A percentile compares a stretch with the other conserved stretches of the same genome.
phyloP scores from a whole-genome alignment of 2,329 filamentous ascomycete species.

The Aspergillus tanneri region DNA sequence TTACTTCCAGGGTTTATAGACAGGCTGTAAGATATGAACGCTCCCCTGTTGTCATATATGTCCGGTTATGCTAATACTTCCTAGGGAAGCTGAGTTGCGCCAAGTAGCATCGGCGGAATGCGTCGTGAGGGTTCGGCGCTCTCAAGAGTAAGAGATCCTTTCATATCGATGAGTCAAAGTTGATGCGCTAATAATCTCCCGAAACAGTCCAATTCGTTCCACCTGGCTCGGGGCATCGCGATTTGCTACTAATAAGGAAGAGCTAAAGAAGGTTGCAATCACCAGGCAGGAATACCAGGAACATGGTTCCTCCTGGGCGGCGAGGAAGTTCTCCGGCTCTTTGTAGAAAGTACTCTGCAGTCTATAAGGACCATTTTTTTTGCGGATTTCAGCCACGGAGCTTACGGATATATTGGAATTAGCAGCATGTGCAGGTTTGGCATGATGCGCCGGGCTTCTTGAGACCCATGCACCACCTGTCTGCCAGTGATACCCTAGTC shows the following conservation, averaged over 20 bases:
- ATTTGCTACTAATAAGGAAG: conserved; percentile 67
- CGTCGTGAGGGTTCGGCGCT: conserved; percentile 68
- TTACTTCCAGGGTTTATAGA: conserved; percentile 78
- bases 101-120: conserved; percentile 73
- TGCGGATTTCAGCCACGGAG: no score
- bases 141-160: conserved; percentile 54
- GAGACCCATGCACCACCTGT: no score
- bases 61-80: conserved; percentile 22
- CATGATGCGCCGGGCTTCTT: no score
- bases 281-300: conserved; percentile 90
- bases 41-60: background rate
- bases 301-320: conserved; percentile 71
- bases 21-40: conserved; percentile 56
- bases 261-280: conserved; percentile 67
- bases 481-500: no score
- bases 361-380: no score
- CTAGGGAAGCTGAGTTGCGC: conserved; percentile 65
- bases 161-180: no score
- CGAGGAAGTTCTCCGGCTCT: conserved; percentile 63
- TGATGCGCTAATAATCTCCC: conserved; percentile 13
- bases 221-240: conserved; percentile 84
- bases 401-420: no score
- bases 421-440: no score
- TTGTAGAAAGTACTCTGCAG: no score
- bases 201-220: conserved; percentile 64